A percentile compares a stretch with the other conserved stretches of the same genome.
Conservation (phyloP, 495 filamentous ascomycete species). For the Xylaria bambusicola region DNA sequence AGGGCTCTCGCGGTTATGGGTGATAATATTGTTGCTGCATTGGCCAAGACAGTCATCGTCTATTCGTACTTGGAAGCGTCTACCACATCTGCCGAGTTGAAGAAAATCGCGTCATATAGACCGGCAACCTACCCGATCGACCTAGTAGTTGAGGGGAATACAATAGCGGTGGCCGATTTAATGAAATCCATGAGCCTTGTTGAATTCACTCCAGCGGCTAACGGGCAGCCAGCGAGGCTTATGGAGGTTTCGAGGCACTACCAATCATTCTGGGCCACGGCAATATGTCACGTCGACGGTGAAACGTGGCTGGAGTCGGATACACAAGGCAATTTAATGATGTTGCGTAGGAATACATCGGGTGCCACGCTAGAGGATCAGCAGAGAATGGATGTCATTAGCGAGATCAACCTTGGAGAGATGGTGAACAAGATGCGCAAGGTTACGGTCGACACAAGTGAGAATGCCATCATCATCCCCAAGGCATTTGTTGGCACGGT, state of each 20-base stretch:
- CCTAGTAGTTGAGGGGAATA: constrained; percentile 66
- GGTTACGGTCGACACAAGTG: constrained; percentile 58
- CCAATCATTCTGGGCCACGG: constrained; percentile 78
- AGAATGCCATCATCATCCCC: constrained; percentile 68
- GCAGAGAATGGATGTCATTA: constrained; percentile 67
- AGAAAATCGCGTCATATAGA: constrained; percentile 71
- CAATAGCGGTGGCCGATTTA: constrained; percentile 84
- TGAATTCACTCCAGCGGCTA: constrained; percentile 56
- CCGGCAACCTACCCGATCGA: constrained; percentile 85
- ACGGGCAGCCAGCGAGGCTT: constrained; percentile 51
- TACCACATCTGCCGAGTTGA: constrained; percentile 54
- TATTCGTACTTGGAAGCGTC: constrained; percentile 55
- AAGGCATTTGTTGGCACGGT: constrained; percentile 90
- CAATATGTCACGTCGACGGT: constrained; percentile 67
- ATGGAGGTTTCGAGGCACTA: constrained; percentile 78
- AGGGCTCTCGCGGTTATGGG: constrained; percentile 72
- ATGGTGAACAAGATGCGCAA: constrained; percentile 80
- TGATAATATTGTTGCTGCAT: constrained; percentile 78
- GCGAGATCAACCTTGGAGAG: constrained; percentile 84
- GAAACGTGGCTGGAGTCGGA: constrained; percentile 80
- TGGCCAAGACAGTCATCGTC: constrained; percentile 81
- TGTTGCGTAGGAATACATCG: constrained; percentile 68
- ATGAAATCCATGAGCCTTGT: constrained; percentile 90
- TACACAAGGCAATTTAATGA: constrained; percentile 81
- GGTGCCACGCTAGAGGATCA: constrained; percentile 76